Evolutionary conservation across 1,284 basidiomycete species (phyloP).

Genomic region (Apiotrichum laibachii): DNA sequence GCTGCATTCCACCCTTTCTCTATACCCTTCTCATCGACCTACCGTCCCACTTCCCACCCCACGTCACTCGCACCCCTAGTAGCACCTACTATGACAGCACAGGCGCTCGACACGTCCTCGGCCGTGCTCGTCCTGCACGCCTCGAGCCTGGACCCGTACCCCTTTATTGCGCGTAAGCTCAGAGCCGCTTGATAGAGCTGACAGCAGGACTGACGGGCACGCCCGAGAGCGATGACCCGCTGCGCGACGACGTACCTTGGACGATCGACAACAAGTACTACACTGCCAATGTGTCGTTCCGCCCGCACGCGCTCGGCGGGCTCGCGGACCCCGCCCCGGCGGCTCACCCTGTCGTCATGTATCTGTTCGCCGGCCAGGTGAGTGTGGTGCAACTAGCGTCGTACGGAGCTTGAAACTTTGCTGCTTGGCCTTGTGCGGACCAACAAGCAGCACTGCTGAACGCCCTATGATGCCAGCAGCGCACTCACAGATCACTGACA

Average conservation of each 20-base stretch:
- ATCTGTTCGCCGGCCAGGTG: slow-evolving; percentile 22
- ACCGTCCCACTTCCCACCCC: neutral
- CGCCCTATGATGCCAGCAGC: too few relatives aligned
- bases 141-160: slow-evolving; percentile 18
- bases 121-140: slow-evolving; percentile 34
- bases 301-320: slow-evolving; percentile 44
- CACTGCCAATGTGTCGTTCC: slow-evolving; percentile 69
- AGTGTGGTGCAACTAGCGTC: too few relatives aligned
- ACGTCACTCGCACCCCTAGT: neutral
- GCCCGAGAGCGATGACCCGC: slow-evolving; percentile 1
- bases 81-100: neutral
- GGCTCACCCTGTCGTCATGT: slow-evolving; percentile 25
- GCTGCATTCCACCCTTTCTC: too few relatives aligned
- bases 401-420: too few relatives aligned
- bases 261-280: slow-evolving; percentile 82
- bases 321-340: slow-evolving; percentile 30
- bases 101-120: slow-evolving; percentile 8
- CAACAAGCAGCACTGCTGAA: too few relatives aligned
- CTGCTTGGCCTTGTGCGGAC: too few relatives aligned
- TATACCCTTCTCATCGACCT: neutral
- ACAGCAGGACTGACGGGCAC: slow-evolving; percentile 17
- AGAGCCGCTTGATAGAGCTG: neutral
- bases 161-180: slow-evolving; percentile 28
- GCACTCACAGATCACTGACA: slow-evolving; percentile 10
- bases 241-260: slow-evolving; percentile 59